These are phyloP conservation scores for Przewalskia tangutica DNA, from an alignment of 257 asterid genomes.

Conservation along the genomic window DNA sequence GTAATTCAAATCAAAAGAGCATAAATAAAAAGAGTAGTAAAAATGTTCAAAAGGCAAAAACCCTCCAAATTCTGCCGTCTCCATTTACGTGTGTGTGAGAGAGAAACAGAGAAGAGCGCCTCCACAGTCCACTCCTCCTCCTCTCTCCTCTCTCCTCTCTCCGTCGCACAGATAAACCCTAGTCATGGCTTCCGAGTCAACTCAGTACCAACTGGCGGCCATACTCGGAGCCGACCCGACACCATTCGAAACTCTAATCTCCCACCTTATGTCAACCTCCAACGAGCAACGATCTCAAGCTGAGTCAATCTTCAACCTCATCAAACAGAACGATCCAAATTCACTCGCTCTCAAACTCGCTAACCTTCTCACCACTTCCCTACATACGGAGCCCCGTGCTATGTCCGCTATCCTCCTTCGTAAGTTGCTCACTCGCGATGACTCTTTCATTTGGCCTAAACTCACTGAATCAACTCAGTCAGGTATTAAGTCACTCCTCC, in stretches of 20 bases:
- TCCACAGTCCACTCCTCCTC: not conserved
- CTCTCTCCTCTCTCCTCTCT: no score
- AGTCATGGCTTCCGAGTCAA: slow-evolving; percentile 62
- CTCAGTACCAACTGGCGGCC: slow-evolving; percentile 66
- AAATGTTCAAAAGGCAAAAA: no score
- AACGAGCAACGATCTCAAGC: slow-evolving; percentile 92
- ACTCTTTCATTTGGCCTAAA: slow-evolving; percentile 71
- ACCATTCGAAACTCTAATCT: slow-evolving; percentile 62
- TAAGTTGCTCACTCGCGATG: slow-evolving; percentile 75
- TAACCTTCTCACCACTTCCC: slow-evolving; percentile 52
- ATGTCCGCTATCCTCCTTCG: slow-evolving; percentile 80
- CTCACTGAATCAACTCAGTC: slow-evolving; percentile 50
- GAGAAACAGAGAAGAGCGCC: not conserved
- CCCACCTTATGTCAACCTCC: slow-evolving; percentile 72
- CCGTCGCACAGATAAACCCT: slow-evolving; percentile 33
- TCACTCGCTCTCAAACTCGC: slow-evolving; percentile 61
- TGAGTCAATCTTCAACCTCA: slow-evolving; percentile 66
- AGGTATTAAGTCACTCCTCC: slow-evolving; percentile 41
- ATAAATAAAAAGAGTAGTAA: no score
- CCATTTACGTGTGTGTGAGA: not conserved
- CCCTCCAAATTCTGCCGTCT: no score
- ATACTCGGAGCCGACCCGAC: slow-evolving; percentile 71
- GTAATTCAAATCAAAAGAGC: no score
- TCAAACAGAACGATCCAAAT: slow-evolving; percentile 81
- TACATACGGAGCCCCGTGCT: slow-evolving; percentile 54